These are phyloP conservation scores for Erigeron philadelphicus DNA, from an alignment of 140 eudicot genomes.

Conservation along the genomic window DNA sequence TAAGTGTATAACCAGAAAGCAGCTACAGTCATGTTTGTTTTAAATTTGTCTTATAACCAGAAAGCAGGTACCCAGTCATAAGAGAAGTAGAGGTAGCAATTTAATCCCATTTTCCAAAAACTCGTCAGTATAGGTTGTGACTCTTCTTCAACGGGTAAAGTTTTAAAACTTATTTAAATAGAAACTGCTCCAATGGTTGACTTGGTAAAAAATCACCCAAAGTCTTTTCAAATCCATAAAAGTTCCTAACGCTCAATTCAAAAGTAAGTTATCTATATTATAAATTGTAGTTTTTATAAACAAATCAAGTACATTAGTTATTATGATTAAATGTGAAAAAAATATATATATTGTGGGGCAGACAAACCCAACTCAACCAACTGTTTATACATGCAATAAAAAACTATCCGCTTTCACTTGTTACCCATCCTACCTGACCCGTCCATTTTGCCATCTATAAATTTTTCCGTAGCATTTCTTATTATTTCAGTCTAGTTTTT, in stretches of 20 bases:
- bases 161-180: background rate
- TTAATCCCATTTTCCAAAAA: background rate
- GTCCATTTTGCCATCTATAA: no score
- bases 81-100: background rate
- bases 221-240: background rate
- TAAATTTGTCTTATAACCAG: background rate
- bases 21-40: background rate
- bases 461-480: no score
- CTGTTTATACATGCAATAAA: no score
- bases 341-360: no score
- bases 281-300: no score
- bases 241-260: background rate
- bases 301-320: no score
- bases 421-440: no score
- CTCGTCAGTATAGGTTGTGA: background rate
- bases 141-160: background rate
- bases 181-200: background rate
- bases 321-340: no score
- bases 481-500: no score
- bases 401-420: no score
- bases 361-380: no score
- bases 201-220: background rate
- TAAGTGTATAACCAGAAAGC: constrained; percentile 6
- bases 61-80: background rate
- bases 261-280: background rate